Conservation (phyloP, 2,329 filamentous ascomycete genomes). For the Tolypocladium ovalisporum region DNA sequence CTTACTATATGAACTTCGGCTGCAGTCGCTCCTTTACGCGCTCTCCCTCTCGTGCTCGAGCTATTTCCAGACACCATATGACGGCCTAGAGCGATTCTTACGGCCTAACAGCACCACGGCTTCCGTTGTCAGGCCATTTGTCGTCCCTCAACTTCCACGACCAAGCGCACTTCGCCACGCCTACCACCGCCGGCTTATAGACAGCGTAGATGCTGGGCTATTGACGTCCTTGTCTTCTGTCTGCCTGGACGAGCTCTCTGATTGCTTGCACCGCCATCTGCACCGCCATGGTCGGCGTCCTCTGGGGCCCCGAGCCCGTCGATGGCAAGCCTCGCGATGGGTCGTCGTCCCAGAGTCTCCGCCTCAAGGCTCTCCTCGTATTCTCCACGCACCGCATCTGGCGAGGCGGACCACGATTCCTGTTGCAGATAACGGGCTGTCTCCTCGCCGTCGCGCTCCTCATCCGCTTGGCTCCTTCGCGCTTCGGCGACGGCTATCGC, state of each 20-base stretch:
- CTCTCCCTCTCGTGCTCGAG: neutral
- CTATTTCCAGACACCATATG: neutral
- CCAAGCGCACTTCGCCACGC: neutral
- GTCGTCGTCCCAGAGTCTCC: slow-evolving; percentile 9
- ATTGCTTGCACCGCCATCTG: neutral
- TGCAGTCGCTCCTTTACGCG: neutral
- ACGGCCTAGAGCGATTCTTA: neutral
- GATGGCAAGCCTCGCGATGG: slow-evolving; percentile 7
- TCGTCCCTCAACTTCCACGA: neutral
- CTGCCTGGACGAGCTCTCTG: neutral
- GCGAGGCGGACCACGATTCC: slow-evolving; percentile 20
- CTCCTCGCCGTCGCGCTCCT: slow-evolving; percentile 17
- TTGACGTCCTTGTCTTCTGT: neutral
- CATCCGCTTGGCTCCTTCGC: slow-evolving; percentile 12
- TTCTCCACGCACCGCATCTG: slow-evolving; percentile 30
- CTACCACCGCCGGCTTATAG: neutral
- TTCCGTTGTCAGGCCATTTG: too few species aligned
- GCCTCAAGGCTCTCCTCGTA: slow-evolving; percentile 20
- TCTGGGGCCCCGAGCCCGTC: neutral
- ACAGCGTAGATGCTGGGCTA: neutral
- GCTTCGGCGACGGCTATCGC: slow-evolving; percentile 12
- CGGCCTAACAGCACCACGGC: neutral
- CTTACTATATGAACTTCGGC: neutral
- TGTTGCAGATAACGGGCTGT: slow-evolving; percentile 15
- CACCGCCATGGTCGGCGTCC: neutral